Evolutionary conservation across 768 basidiomycete species (phyloP).

Genomic region (Fistulinella prunicolor): DNA sequence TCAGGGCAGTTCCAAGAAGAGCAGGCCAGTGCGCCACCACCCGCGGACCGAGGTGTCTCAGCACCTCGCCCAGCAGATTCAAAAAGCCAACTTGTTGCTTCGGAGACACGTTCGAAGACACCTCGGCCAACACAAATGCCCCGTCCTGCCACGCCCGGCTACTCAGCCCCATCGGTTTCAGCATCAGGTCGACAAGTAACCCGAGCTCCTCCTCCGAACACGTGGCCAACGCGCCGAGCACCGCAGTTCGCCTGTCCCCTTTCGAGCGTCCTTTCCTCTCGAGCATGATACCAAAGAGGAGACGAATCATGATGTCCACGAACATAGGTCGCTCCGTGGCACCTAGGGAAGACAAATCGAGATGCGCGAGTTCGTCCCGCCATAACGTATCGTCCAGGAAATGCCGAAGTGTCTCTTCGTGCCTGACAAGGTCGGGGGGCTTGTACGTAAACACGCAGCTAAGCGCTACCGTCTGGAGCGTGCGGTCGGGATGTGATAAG

Average conservation of each 20-base stretch:
- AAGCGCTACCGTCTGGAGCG: constrained; percentile 72
- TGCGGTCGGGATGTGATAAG: constrained; percentile 80
- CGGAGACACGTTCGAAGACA: constrained; percentile 37
- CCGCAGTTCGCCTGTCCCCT: constrained; percentile 66
- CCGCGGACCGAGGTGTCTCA: constrained; percentile 78
- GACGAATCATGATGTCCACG: constrained; percentile 65
- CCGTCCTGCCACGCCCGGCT: constrained; percentile 21
- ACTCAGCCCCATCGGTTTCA: constrained; percentile 58
- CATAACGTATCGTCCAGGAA: constrained; percentile 85
- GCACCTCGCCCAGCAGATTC: constrained; percentile 77
- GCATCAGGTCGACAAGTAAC: constrained; percentile 83
- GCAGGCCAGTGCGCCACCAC: constrained; percentile 69
- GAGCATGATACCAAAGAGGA: constrained; percentile 87
- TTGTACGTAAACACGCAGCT: constrained; percentile 84
- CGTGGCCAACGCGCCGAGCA: constrained; percentile 65
- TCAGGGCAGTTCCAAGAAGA: constrained; percentile 66
- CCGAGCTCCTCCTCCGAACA: constrained; percentile 73
- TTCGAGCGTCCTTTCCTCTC: constrained; percentile 69
- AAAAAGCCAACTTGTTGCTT: constrained; percentile 85
- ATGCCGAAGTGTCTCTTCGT: constrained; percentile 62
- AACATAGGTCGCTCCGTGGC: constrained; percentile 58
- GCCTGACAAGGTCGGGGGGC: constrained; percentile 46
- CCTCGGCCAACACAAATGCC: constrained; percentile 30
- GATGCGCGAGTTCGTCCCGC: constrained; percentile 79
- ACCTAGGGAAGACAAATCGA: constrained; percentile 63